Percentiles rank a stretch among this genome's conserved stretches.
These are phyloP conservation scores for Sonneratia alba DNA, from an alignment of 345 rosid genomes.

Conservation along the genomic window DNA sequence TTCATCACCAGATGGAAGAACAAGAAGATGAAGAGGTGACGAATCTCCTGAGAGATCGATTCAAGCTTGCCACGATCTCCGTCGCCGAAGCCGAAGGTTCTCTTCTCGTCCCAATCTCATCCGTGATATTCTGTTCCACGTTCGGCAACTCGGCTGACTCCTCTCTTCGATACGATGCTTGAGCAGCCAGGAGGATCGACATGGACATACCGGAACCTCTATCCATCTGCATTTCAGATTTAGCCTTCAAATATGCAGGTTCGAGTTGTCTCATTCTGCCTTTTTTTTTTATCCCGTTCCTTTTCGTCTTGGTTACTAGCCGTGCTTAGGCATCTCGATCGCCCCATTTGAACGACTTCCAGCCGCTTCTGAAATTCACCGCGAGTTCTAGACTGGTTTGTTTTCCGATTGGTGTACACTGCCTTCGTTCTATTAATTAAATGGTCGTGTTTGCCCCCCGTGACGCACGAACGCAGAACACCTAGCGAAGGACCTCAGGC, in stretches of 20 bases:
- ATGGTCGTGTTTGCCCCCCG: too few relatives aligned
- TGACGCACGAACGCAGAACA: constrained; percentile 4
- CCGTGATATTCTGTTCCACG: background rate
- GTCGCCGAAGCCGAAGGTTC: constrained; percentile 12
- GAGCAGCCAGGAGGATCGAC: constrained; percentile 6
- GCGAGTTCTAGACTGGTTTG: too few relatives aligned
- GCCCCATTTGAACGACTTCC: background rate
- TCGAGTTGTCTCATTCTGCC: background rate
- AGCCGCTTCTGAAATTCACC: too few relatives aligned
- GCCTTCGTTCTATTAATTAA: too few relatives aligned
- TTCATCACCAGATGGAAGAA: constrained; percentile 8
- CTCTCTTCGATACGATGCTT: too few relatives aligned
- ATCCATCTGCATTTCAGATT: constrained; percentile 9
- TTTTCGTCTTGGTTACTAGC: background rate
- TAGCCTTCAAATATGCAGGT: constrained; percentile 14
- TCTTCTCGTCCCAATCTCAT: background rate
- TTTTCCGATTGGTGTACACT: too few relatives aligned
- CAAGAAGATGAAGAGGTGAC: constrained; percentile 4
- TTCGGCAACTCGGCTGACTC: too few relatives aligned
- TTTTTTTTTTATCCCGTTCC: too few relatives aligned
- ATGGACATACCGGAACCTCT: constrained; percentile 4
- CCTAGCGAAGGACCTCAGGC: constrained; percentile 9
- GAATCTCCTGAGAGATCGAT: constrained; percentile 3
- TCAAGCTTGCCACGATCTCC: constrained; percentile 2
- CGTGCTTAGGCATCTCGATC: background rate